phyloP scores from a whole-genome alignment of 768 basidiomycete species.

The Coprinellus aureogranulatus region DNA sequence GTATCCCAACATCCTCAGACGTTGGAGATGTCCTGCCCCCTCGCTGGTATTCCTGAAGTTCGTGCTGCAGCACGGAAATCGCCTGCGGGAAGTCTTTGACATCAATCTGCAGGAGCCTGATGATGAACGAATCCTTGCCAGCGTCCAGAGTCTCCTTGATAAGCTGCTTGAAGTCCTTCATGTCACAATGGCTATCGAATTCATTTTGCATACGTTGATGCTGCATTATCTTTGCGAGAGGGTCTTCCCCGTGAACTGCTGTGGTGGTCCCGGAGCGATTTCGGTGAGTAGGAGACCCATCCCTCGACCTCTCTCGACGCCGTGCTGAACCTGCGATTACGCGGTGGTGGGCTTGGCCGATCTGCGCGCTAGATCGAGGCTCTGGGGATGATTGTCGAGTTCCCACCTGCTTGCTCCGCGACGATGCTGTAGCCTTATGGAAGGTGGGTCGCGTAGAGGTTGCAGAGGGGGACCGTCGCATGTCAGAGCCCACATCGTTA shows the following conservation, averaged over 20 bases:
- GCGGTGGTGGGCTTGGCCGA: neutral
- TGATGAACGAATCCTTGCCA: constrained; percentile 9
- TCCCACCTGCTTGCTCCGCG: neutral
- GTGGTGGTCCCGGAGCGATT: too few relatives aligned
- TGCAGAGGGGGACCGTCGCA: neutral
- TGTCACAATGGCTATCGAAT: constrained; percentile 3
- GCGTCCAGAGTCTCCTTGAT: constrained; percentile 8
- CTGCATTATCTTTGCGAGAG: constrained; percentile 1
- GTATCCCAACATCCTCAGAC: neutral
- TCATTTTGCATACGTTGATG: constrained; percentile 8
- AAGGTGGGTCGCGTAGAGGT: neutral
- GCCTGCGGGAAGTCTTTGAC: constrained; percentile 7
- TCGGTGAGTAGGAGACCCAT: neutral
- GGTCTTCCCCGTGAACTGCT: neutral
- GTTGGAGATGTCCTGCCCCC: neutral
- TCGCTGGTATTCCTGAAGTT: constrained; percentile 1
- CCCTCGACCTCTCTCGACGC: neutral
- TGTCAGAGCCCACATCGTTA: neutral
- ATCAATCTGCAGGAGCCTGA: constrained; percentile 8
- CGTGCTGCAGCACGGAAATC: constrained; percentile 3
- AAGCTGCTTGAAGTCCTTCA: constrained; percentile 3
- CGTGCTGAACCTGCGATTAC: neutral
- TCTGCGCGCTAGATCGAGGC: neutral
- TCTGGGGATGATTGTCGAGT: neutral
- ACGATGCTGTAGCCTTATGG: neutral